phyloP scores from a whole-genome alignment of 306 rosid genomes.

The Oxytropis ochrocephala region DNA sequence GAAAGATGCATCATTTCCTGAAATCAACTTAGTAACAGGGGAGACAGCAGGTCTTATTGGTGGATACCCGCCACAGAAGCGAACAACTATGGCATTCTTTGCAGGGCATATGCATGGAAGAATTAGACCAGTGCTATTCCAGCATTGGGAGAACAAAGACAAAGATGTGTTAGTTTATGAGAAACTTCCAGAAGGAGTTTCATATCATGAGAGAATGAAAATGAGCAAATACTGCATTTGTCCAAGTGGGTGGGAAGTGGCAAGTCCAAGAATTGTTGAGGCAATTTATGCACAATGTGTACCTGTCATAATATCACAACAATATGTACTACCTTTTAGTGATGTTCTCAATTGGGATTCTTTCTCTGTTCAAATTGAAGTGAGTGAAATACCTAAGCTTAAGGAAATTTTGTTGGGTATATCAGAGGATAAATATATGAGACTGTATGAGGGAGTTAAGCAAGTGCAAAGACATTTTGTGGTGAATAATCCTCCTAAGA shows the following conservation, averaged over 20 bases:
- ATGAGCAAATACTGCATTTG: conserved; percentile 49
- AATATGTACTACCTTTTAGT: conserved; percentile 49
- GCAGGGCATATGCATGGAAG: conserved; percentile 46
- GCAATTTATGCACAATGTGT: conserved; percentile 57
- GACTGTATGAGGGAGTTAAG: conserved; percentile 39
- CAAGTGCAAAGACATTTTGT: conserved; percentile 50
- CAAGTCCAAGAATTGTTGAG: conserved; percentile 56
- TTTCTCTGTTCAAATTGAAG: conserved; percentile 37
- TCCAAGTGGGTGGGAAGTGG: conserved; percentile 63
- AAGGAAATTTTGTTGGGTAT: conserved; percentile 44
- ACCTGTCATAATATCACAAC: conserved; percentile 52
- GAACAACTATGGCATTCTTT: conserved; percentile 44
- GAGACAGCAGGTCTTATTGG: conserved; percentile 28
- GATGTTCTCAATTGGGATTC: conserved; percentile 56
- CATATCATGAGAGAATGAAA: conserved; percentile 44
- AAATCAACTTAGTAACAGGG: conserved; percentile 43
- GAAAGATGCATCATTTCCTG: conserved; percentile 67
- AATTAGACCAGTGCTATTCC: conserved; percentile 42
- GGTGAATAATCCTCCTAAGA: conserved; percentile 44
- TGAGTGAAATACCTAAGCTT: conserved; percentile 39
- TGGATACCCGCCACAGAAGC: conserved; percentile 22
- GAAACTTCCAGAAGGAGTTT: conserved; percentile 30
- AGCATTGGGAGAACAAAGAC: conserved; percentile 45
- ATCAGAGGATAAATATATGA: conserved; percentile 32
- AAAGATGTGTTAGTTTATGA: conserved; percentile 37